These are phyloP conservation scores for Pseudocercospora fuligena DNA, from an alignment of 2,329 filamentous ascomycete genomes.

Conservation along the genomic window DNA sequence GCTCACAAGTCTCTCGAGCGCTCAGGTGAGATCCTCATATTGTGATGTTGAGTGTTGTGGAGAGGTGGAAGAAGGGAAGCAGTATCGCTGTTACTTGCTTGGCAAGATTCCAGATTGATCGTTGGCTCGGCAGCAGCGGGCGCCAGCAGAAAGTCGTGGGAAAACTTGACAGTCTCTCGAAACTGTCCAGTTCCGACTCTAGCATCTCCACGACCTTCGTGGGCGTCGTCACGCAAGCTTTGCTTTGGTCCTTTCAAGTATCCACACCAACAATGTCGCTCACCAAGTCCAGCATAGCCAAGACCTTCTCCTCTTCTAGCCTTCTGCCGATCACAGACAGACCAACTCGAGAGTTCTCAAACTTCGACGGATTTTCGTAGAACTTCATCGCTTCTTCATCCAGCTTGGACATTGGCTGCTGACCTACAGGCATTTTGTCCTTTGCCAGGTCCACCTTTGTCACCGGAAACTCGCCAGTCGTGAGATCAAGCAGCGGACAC, in stretches of 20 bases:
- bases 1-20: neutral
- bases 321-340: conserved; percentile 60
- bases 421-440: conserved; percentile 16
- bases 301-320: conserved; percentile 61
- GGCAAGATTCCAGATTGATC: too few species aligned
- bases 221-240: too few species aligned
- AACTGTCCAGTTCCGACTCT: neutral
- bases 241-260: neutral
- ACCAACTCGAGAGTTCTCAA: conserved; percentile 55
- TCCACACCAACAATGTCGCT: conserved; percentile 20
- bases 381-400: conserved; percentile 21
- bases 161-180: neutral
- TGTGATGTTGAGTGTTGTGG: neutral
- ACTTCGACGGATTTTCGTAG: conserved; percentile 38
- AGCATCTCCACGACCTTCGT: too few species aligned
- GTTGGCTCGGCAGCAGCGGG: neutral
- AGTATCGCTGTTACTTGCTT: neutral
- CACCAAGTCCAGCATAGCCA: conserved; percentile 46
- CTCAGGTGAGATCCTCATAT: neutral
- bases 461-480: conserved; percentile 26
- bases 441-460: conserved; percentile 27
- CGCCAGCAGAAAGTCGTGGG: neutral
- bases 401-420: conserved; percentile 16
- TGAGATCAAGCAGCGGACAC: conserved; percentile 22
- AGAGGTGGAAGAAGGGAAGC: neutral